Conservation (phyloP, 805 yeast species). For the Ogataea salicorniae region DNA sequence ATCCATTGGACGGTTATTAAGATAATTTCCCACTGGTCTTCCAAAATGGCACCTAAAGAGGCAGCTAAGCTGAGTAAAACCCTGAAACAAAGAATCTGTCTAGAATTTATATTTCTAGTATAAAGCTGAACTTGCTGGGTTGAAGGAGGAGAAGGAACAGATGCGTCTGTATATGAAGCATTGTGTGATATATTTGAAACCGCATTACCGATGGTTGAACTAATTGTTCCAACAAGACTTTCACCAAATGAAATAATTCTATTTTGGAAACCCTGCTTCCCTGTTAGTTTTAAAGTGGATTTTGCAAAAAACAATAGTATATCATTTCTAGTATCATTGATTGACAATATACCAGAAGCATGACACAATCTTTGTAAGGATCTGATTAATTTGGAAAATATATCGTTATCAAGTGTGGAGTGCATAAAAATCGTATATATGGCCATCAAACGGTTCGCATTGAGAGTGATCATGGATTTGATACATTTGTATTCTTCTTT, state of each 20-base stretch:
- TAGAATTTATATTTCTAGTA: conserved; percentile 48
- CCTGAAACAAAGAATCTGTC: conserved; percentile 71
- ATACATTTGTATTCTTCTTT: conserved; percentile 12
- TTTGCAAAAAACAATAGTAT: conserved; percentile 42
- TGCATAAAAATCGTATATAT: conserved; percentile 50
- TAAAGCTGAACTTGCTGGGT: conserved; percentile 19
- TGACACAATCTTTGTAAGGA: conserved; percentile 79
- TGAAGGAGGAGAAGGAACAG: conserved; percentile 3
- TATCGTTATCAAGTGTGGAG: conserved; percentile 63
- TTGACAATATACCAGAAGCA: conserved; percentile 69
- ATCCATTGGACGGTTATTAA: conserved; percentile 73
- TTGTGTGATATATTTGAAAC: conserved; percentile 25
- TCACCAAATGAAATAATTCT: conserved; percentile 43
- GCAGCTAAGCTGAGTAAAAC: conserved; percentile 74
- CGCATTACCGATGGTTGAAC: conserved; percentile 37
- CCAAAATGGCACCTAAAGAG: conserved; percentile 74
- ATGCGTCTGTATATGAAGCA: background rate
- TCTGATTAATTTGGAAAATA: conserved; percentile 62
- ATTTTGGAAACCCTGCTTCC: conserved; percentile 28
- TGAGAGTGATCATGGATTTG: conserved; percentile 28
- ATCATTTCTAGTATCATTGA: conserved; percentile 53
- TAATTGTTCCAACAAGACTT: conserved; percentile 46
- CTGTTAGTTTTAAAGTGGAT: conserved; percentile 39
- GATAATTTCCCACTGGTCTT: conserved; percentile 59
- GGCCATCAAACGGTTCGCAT: conserved; percentile 37